A percentile compares a stretch with the other conserved stretches of the same genome.
Conservation (phyloP, 805 yeast species). For the Barnettozyma sucrosica region DNA sequence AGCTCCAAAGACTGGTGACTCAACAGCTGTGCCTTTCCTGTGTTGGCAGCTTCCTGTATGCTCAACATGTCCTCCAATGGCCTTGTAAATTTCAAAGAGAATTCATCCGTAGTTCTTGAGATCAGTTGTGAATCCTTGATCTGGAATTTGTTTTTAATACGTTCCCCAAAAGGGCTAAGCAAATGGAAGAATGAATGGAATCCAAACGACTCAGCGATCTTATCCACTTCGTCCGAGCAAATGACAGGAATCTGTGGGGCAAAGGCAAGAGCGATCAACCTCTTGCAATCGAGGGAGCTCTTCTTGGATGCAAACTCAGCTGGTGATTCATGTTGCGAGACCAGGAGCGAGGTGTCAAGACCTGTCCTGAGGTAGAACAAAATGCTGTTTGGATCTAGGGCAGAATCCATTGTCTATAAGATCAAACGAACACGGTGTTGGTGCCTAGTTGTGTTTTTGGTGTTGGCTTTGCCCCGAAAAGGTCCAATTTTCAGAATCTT, state of each 20-base stretch:
- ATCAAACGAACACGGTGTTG: background rate
- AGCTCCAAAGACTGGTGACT: conserved; percentile 33
- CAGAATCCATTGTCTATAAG: conserved; percentile 13
- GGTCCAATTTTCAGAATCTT: too few relatives aligned
- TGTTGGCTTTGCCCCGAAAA: background rate
- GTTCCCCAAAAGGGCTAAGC: conserved; percentile 51
- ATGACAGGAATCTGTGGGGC: conserved; percentile 49
- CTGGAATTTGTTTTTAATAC: conserved; percentile 41
- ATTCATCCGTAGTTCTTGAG: conserved; percentile 44
- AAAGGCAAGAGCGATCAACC: conserved; percentile 33
- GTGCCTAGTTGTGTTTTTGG: background rate
- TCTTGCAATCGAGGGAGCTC: conserved; percentile 24
- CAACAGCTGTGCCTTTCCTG: conserved; percentile 26
- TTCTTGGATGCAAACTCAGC: conserved; percentile 11
- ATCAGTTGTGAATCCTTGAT: conserved; percentile 47
- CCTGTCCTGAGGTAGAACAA: conserved; percentile 16
- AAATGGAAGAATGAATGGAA: conserved; percentile 41
- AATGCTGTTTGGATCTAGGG: conserved; percentile 14
- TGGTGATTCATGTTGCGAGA: conserved; percentile 4
- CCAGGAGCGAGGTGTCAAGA: conserved; percentile 14
- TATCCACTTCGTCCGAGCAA: conserved; percentile 41
- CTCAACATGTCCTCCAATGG: conserved; percentile 32
- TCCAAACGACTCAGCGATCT: conserved; percentile 36
- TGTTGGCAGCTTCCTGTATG: conserved; percentile 20
- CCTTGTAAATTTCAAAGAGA: conserved; percentile 48